These are phyloP conservation scores for Russula sp. DNA, from an alignment of 768 basidiomycete species.

Conservation along the genomic window DNA sequence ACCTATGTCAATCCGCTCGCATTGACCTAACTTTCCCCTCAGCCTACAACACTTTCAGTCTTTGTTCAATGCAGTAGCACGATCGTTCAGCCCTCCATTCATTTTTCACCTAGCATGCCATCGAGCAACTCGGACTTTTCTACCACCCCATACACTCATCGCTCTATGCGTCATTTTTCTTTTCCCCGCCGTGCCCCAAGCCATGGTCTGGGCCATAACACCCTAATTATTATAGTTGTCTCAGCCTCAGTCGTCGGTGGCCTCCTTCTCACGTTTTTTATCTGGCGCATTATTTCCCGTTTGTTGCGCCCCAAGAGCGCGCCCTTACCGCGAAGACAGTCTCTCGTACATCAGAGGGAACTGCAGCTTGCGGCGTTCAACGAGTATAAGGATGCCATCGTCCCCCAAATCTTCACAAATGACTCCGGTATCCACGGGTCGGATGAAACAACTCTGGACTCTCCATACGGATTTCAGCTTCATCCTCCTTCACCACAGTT, in stretches of 20 bases:
- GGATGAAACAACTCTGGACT: neutral
- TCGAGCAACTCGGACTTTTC: neutral
- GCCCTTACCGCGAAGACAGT: constrained; percentile 64
- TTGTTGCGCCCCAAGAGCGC: constrained; percentile 36
- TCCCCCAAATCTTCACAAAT: constrained; percentile 32
- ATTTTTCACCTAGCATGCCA: constrained; percentile 5
- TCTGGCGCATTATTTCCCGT: constrained; percentile 42
- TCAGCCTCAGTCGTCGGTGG: constrained; percentile 45
- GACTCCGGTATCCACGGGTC: constrained; percentile 29
- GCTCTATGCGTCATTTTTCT: constrained; percentile 10
- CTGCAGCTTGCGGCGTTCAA: constrained; percentile 47
- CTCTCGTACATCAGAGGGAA: constrained; percentile 60
- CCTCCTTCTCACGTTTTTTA: constrained; percentile 40
- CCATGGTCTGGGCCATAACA: constrained; percentile 33
- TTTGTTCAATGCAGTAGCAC: constrained; percentile 13
- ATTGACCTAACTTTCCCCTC: too few relatives aligned
- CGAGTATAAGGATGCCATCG: constrained; percentile 31
- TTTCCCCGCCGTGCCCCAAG: constrained; percentile 9
- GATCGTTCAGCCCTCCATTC: constrained; percentile 5
- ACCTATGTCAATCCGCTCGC: too few relatives aligned
- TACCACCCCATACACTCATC: neutral
- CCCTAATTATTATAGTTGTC: constrained; percentile 48
- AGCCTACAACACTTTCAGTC: too few relatives aligned
- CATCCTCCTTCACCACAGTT: constrained; percentile 16
- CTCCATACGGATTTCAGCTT: neutral